Base-by-base conservation (phyloP, 441 rosid species). In the Populus hybrid region DNA sequence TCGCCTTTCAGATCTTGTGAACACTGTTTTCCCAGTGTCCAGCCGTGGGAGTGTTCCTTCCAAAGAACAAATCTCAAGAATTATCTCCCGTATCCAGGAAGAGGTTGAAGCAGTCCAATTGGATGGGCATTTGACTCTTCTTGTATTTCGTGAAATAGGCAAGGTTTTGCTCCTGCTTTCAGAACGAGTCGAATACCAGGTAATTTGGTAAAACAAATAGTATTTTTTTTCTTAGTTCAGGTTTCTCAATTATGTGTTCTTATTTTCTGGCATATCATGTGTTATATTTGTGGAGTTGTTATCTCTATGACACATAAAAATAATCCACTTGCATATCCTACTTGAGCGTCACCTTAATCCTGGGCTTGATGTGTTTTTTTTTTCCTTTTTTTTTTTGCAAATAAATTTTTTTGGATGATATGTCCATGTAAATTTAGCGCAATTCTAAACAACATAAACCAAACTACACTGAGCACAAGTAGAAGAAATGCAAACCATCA, bases 11-110 rank as follows among this genome's bases (percentile, higher is more conserved):
- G 99, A 96, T 80, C 93, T 96, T 67, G 97, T 96, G 76, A 93
- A 94, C 84, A 83, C 89, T 35, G 83, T 91, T 73, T 94, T 94
- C 85, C 98, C 97, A 28, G 85, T 93, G 84, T 91, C 98, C 74
- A 93, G 92, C 86, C 98, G 98, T 64, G 99, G 98, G 84, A 93
- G 86, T 84, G 86, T 96, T 82, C 98, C 98, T 67, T 88, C 99
- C 20, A 96, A 90, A 85, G 98, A 96, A 71, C 96, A 92, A 75
- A 90, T 93, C 77, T 90, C 97, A 63, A 89, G 86, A 87, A 88
- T 94, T 32, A 78, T 94, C 76, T 90, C 94, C 32, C 93, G 91
- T 32, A 96, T 92, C 74, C 97, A 93, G 81, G 98, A 95, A 77
- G 99, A 97, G 82, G 85, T 93, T 70, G 98, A 97, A 83, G 93